phyloP scores from a whole-genome alignment of 2,329 filamentous ascomycete genomes.

The Clonostachys rhizophaga region DNA sequence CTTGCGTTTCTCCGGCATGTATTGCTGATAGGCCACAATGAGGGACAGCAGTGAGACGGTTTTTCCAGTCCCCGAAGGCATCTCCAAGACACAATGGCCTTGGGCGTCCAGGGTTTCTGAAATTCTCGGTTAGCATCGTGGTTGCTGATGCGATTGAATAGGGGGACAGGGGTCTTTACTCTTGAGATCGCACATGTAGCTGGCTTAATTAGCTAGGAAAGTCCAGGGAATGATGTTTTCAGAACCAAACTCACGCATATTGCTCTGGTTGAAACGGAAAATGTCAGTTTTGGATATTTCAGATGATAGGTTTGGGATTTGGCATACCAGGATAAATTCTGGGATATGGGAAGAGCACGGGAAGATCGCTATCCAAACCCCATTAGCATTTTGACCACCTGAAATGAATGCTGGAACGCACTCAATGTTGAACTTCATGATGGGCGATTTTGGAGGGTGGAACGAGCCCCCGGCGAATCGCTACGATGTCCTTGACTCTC shows the following conservation, averaged over 20 bases:
- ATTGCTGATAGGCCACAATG: constrained; percentile 94
- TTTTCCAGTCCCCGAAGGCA: constrained; percentile 98
- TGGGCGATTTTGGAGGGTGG: constrained; percentile 8
- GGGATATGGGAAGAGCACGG: constrained; percentile 54
- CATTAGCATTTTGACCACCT: background rate
- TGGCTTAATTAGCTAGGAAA: constrained; percentile 10
- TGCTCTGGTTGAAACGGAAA: constrained; percentile 30
- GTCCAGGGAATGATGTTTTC: constrained; percentile 1
- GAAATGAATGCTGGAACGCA: constrained; percentile 13
- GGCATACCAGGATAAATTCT: constrained; percentile 49
- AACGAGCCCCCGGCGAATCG: no score
- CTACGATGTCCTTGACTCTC: no score
- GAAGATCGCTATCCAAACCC: constrained; percentile 40
- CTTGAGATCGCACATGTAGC: constrained; percentile 55
- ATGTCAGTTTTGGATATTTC: constrained; percentile 6
- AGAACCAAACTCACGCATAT: constrained; percentile 40
- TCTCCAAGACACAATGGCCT: constrained; percentile 94
- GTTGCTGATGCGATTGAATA: background rate
- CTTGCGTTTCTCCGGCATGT: constrained; percentile 89
- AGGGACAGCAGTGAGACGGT: constrained; percentile 92
- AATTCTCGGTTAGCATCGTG: constrained; percentile 2
- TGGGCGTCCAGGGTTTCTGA: constrained; percentile 80
- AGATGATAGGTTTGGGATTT: constrained; percentile 7
- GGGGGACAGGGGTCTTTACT: constrained; percentile 26
- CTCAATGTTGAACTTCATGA: constrained; percentile 50